Evolutionary conservation across 1,284 basidiomycete genomes (phyloP).

Genomic region (Sanghuangporus sanghuang): DNA sequence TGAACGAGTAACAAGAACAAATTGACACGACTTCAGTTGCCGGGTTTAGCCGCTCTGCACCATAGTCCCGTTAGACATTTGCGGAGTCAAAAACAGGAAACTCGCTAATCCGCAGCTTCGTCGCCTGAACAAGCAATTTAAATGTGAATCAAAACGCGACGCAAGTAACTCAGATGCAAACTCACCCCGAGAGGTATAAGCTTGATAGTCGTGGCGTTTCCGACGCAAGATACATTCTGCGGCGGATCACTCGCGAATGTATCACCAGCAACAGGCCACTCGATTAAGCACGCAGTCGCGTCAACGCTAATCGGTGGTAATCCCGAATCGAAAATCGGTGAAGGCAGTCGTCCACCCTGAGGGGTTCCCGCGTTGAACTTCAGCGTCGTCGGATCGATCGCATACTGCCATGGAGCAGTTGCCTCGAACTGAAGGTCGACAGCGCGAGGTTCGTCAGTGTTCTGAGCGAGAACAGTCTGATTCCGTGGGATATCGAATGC

Average conservation of each 20-base stretch:
- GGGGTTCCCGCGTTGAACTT: constrained; percentile 38
- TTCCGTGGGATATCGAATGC: constrained; percentile 45
- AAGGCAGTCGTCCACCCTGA: constrained; percentile 37
- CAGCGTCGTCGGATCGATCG: constrained; percentile 50
- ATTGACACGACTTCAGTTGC: too few species aligned
- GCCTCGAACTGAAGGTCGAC: constrained; percentile 51
- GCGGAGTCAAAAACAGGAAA: constrained; percentile 3
- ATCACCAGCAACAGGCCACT: constrained; percentile 44
- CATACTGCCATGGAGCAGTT: constrained; percentile 46
- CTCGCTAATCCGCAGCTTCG: constrained; percentile 10
- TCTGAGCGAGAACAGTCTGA: constrained; percentile 38
- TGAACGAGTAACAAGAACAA: too few species aligned
- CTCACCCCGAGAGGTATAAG: constrained; percentile 50
- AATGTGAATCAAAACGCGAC: background rate
- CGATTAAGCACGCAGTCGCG: constrained; percentile 45
- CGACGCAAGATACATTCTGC: constrained; percentile 40
- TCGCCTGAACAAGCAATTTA: background rate
- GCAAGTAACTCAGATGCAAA: constrained; percentile 9
- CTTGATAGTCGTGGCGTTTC: constrained; percentile 39
- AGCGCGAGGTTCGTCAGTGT: constrained; percentile 42
- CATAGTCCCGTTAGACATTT: background rate
- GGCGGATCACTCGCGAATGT: constrained; percentile 48
- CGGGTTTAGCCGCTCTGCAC: too few species aligned
- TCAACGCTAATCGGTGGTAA: constrained; percentile 46
- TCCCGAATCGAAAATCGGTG: constrained; percentile 50